Evolutionary conservation across 2,329 filamentous ascomycete species (phyloP).

Genomic region (Pseudovirgaria hyperparasitica): DNA sequence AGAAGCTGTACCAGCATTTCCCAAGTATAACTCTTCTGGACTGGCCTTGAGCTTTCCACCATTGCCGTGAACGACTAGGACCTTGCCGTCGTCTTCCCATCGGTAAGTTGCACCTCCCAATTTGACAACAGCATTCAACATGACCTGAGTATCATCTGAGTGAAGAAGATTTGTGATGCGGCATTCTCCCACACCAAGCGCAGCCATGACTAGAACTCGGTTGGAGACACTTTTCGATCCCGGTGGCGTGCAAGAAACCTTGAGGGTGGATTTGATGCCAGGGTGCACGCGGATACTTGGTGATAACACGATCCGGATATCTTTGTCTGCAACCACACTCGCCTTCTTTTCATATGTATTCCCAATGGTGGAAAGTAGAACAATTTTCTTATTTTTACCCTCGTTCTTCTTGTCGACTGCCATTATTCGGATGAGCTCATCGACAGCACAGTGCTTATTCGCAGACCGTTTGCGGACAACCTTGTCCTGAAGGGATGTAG

Average conservation of each 20-base stretch:
- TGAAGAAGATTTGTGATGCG: slow-evolving; percentile 86
- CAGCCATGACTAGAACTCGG: slow-evolving; percentile 83
- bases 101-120: slow-evolving; percentile 78
- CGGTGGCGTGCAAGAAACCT: slow-evolving; percentile 71
- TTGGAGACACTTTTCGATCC: slow-evolving; percentile 98
- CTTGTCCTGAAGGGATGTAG: slow-evolving; percentile 74
- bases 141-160: slow-evolving; percentile 93
- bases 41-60: slow-evolving; percentile 75
- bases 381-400: slow-evolving; percentile 88
- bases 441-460: slow-evolving; percentile 76
- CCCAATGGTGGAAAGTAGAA: slow-evolving; percentile 81
- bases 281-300: slow-evolving; percentile 63
- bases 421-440: slow-evolving; percentile 83
- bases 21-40: slow-evolving; percentile 69
- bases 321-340: slow-evolving; percentile 73
- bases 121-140: slow-evolving; percentile 81
- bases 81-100: slow-evolving; percentile 91
- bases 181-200: slow-evolving; percentile 74
- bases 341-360: slow-evolving; percentile 77
- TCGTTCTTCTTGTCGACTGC: slow-evolving; percentile 98
- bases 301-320: slow-evolving; percentile 73
- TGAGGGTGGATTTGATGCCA: slow-evolving; percentile 51
- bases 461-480: slow-evolving; percentile 70
- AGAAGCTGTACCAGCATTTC: slow-evolving; percentile 92
- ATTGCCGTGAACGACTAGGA: slow-evolving; percentile 78